These are phyloP conservation scores for Ochetophila trinervis DNA, from an alignment of 306 rosid species.

Conservation along the genomic window DNA sequence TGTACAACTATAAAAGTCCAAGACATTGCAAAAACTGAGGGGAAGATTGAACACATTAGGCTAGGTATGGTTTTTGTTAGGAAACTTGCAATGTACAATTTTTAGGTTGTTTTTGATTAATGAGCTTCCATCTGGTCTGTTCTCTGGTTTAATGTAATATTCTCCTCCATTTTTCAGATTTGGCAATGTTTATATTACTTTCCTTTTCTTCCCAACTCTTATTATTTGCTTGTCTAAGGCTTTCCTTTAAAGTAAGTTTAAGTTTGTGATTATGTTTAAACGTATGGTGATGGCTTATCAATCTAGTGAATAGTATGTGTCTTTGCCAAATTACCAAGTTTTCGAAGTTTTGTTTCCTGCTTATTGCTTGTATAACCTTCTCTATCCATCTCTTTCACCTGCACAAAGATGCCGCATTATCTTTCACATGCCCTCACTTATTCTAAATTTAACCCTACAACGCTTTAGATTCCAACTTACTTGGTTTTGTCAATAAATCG, in stretches of 20 bases:
- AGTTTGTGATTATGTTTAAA: no score
- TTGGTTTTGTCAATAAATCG: neutral
- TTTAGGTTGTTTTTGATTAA: constrained; percentile 24
- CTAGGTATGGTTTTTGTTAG: constrained; percentile 38
- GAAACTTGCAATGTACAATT: constrained; percentile 35
- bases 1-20: constrained; percentile 21
- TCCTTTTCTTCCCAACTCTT: neutral
- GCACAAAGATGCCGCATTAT: neutral
- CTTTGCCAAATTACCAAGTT: no score
- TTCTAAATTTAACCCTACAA: no score
- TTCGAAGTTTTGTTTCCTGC: neutral
- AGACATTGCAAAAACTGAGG: constrained; percentile 4
- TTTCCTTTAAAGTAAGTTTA: no score
- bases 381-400: neutral
- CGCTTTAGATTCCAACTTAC: no score
- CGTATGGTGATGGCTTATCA: no score
- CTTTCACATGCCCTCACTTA: neutral
- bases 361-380: neutral
- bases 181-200: constrained; percentile 11
- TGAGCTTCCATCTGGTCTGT: constrained; percentile 12
- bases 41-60: constrained; percentile 17
- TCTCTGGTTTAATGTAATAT: constrained; percentile 25
- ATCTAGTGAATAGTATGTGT: no score
- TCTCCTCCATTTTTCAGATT: constrained; percentile 19
- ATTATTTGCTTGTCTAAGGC: neutral